A percentile compares a stretch with the other conserved stretches of the same genome.
Conservation (phyloP, 2,329 filamentous ascomycete genomes). For the Chrysoporthe austroafricana region DNA sequence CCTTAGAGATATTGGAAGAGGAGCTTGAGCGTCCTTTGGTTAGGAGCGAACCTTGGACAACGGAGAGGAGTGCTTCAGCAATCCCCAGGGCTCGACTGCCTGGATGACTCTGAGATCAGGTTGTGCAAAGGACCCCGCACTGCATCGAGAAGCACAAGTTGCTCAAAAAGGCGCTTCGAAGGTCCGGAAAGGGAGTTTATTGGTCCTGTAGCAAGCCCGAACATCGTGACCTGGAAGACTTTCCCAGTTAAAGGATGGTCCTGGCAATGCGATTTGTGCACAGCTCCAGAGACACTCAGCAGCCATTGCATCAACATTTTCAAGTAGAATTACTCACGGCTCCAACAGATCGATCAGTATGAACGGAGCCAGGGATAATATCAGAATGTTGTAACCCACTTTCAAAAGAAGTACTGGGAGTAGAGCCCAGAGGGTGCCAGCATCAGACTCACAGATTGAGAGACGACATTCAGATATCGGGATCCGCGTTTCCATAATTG, state of each 20-base stretch:
- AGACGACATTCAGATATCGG: neutral
- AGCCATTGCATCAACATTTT: neutral
- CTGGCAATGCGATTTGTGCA: neutral
- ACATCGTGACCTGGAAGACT: too few species aligned
- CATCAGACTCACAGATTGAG: neutral
- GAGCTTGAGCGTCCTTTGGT: neutral
- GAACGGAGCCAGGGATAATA: neutral
- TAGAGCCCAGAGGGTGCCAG: neutral
- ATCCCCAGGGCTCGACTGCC: neutral
- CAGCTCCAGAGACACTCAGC: neutral
- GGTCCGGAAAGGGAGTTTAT: neutral
- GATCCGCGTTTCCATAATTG: too few species aligned
- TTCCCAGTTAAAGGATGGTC: neutral
- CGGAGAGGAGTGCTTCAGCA: neutral
- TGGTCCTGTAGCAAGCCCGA: neutral
- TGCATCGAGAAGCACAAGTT: neutral
- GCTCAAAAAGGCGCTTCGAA: neutral
- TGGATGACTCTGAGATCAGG: neutral
- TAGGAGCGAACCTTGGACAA: neutral
- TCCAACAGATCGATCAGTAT: neutral
- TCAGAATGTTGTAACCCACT: neutral
- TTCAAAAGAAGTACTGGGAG: neutral
- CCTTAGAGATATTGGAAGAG: neutral
- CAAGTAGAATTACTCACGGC: neutral
- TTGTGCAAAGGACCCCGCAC: conserved; percentile 19